Conservation (phyloP, 192 early-diverging fungal species). For the Entophlyctis luteolus region DNA sequence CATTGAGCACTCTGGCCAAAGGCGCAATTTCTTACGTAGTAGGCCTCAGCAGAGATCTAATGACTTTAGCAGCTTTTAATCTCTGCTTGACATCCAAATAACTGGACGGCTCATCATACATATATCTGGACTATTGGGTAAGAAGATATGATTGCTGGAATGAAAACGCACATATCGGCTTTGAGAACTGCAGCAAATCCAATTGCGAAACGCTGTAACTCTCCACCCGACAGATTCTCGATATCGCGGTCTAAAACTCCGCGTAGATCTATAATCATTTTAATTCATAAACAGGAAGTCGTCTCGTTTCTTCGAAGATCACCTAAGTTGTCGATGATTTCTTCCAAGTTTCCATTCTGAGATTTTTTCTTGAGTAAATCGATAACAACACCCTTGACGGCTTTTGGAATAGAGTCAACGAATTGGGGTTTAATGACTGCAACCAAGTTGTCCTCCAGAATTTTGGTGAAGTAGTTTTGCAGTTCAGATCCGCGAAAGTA, state of each 20-base stretch:
- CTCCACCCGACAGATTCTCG: slow-evolving; percentile 30
- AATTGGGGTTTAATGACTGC: slow-evolving; percentile 96
- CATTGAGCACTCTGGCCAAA: too few relatives aligned
- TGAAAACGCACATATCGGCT: slow-evolving; percentile 71
- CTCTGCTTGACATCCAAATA: slow-evolving; percentile 99
- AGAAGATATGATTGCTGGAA: neutral
- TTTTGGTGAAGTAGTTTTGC: slow-evolving; percentile 98
- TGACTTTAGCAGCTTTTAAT: slow-evolving; percentile 90
- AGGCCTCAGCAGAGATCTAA: slow-evolving; percentile 74
- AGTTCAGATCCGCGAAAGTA: slow-evolving; percentile 95
- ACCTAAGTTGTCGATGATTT: slow-evolving; percentile 70
- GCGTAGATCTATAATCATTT: slow-evolving; percentile 59
- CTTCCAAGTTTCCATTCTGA: slow-evolving; percentile 68
- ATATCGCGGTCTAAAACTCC: slow-evolving; percentile 72
- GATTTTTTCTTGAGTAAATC: slow-evolving; percentile 66
- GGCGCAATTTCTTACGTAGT: too few relatives aligned
- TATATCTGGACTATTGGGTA: slow-evolving; percentile 56
- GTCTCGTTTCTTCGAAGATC: too few relatives aligned
- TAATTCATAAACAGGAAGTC: too few relatives aligned
- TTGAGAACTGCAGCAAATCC: slow-evolving; percentile 73
- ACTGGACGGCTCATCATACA: slow-evolving; percentile 98
- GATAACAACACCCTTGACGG: slow-evolving; percentile 74
- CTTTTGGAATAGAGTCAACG: slow-evolving; percentile 84
- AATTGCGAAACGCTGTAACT: slow-evolving; percentile 95
- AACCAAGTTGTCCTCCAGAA: slow-evolving; percentile 91